A percentile compares a stretch with the other conserved stretches of the same genome.
These are phyloP conservation scores for Nannochloropsis salina DNA, from an alignment of 108 stramenopile genomes.

Conservation along the genomic window DNA sequence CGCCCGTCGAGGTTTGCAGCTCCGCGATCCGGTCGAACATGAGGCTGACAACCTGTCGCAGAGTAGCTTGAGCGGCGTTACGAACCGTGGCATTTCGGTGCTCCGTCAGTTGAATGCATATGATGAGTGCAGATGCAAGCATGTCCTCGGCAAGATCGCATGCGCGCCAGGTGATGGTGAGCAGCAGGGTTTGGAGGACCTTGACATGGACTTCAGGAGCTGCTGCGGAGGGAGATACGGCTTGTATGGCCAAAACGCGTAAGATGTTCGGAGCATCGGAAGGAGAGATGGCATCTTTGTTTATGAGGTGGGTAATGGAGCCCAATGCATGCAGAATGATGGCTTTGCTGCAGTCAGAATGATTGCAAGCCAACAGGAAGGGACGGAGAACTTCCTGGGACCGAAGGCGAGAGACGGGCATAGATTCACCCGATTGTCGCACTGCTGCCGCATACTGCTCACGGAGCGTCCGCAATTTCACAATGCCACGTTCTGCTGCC, in stretches of 20 bases:
- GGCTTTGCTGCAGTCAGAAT: slow-evolving; percentile 36
- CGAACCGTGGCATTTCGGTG: slow-evolving; percentile 36
- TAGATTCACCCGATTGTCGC: slow-evolving; percentile 37
- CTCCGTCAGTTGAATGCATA: slow-evolving; percentile 37
- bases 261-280: slow-evolving; percentile 45
- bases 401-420: slow-evolving; percentile 40
- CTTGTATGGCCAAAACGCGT: neutral
- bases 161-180: slow-evolving; percentile 43
- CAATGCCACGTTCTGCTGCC: slow-evolving; percentile 45
- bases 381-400: slow-evolving; percentile 53
- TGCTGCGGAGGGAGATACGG: neutral
- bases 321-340: slow-evolving; percentile 51
- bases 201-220: slow-evolving; percentile 18
- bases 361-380: slow-evolving; percentile 55
- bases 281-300: slow-evolving; percentile 43
- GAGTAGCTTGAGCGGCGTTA: slow-evolving; percentile 35
- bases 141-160: slow-evolving; percentile 46
- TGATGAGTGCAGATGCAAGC: slow-evolving; percentile 30
- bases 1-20: slow-evolving; percentile 6
- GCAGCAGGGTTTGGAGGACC: slow-evolving; percentile 37
- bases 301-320: slow-evolving; percentile 52
- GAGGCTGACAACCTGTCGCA: slow-evolving; percentile 35
- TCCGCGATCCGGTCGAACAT: slow-evolving; percentile 36
- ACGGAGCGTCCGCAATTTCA: slow-evolving; percentile 41
- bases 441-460: slow-evolving; percentile 48